Base-by-base conservation (phyloP, 2,329 filamentous ascomycete species). In the Knoxdaviesia capensis region DNA sequence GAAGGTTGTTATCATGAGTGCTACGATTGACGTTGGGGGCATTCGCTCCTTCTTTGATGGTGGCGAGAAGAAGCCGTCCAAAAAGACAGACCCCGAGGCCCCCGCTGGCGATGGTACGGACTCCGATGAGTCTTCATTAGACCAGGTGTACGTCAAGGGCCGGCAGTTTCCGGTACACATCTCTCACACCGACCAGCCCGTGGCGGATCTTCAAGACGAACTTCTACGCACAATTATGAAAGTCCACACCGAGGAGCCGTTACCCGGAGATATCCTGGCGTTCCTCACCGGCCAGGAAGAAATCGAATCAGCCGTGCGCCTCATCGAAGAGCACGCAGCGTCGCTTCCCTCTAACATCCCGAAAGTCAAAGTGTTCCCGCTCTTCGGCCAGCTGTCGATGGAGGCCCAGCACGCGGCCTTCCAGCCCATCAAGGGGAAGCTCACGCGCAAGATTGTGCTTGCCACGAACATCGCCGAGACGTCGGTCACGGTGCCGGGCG, bases 401-500 rank as follows among this genome's bases (percentile, higher is more conserved):
- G 73, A 79, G 42, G 80, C 81, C 0, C 90, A 98, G 51, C 82
- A 93, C 49, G 72, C 76, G 28, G 86, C 92, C 7, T 96, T 98
- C 56, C 66, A 78, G 43, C 80, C 82, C 1, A 70, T 81, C 28
- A 74, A 74, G 43, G 71, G 75, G 3, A 67, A 68, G n/a, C 71
- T 68, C 43, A 92, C 84, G 0, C 72, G 90, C 37, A 96, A 96
- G 54, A 70, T 96, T 8, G 86, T 98, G 0, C 64, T 98, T 1
- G 80, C 87, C 0, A 98, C 90, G 9, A 98, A 98, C 53, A 96
- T 98, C 51, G 90, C 90, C n/a, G 90, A 98, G 57, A 96, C 90
- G 0, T 96, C 90, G 1, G 82, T 98, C 45, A 98, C 90, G 0
- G 87, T 98, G 0, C 81, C 88, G 0, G 90, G 90, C 2, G 86